phyloP scores from a whole-genome alignment of 73 alveolate species.

The Breviolum minutum region DNA sequence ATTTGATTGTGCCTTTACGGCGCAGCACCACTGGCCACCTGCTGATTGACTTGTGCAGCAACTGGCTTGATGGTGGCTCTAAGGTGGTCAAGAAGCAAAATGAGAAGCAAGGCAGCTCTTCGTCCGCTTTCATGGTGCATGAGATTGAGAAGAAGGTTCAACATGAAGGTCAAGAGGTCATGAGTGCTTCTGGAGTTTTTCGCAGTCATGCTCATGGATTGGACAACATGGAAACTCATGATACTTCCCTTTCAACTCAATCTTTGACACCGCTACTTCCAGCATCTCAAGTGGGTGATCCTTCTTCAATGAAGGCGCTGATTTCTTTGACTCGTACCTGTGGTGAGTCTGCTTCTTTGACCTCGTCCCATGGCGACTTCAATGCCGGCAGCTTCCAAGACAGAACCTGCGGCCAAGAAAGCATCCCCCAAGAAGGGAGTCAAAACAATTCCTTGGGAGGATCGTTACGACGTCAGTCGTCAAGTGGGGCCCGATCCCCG shows the following conservation, averaged over 20 bases:
- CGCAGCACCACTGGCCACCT: neutral
- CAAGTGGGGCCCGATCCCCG: neutral
- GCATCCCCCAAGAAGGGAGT: neutral
- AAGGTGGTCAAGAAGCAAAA: neutral
- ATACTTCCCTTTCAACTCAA: neutral
- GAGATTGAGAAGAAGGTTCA: neutral
- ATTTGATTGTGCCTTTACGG: neutral
- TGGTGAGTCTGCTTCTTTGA: neutral
- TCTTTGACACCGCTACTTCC: neutral
- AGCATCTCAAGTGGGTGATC: neutral
- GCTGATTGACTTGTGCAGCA: neutral
- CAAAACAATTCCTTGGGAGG: neutral
- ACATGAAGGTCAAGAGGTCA: neutral
- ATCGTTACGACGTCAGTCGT: neutral
- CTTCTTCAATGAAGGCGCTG: neutral
- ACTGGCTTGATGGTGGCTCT: constrained; percentile 22
- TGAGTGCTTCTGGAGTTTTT: neutral
- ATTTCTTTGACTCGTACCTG: neutral
- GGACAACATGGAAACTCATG: neutral
- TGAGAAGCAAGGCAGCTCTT: neutral
- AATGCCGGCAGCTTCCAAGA: neutral
- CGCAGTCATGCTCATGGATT: neutral
- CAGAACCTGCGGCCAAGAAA: neutral
- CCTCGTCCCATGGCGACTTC: neutral
- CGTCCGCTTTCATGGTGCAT: neutral